Conservation (phyloP, 805 yeast genomes). For the Candida coleopterorum region DNA sequence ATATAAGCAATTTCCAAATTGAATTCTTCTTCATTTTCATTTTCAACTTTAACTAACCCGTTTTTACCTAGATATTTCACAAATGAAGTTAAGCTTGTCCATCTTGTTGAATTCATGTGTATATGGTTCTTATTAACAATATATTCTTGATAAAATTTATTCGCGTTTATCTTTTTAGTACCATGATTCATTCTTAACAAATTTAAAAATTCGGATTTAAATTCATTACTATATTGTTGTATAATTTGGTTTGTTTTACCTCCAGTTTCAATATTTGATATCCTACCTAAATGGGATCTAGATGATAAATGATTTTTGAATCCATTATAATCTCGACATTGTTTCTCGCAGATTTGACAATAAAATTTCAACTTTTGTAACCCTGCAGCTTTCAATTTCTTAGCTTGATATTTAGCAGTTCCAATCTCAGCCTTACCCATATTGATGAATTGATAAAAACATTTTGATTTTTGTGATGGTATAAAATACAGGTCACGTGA, state of each 20-base stretch:
- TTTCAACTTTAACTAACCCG: constrained; percentile 51
- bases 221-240: constrained; percentile 54
- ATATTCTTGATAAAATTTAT: constrained; percentile 85
- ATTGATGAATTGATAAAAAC: no score
- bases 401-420: constrained; percentile 61
- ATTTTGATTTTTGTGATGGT: no score
- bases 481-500: no score
- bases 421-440: constrained; percentile 36
- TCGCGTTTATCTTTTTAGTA: constrained; percentile 72
- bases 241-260: constrained; percentile 46
- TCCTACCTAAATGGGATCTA: constrained; percentile 66
- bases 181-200: constrained; percentile 71
- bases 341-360: constrained; percentile 89
- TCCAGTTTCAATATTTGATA: constrained; percentile 30
- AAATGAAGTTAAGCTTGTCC: constrained; percentile 68
- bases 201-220: constrained; percentile 59
- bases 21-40: constrained; percentile 20
- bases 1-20: constrained; percentile 29
- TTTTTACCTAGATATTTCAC: constrained; percentile 53
- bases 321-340: constrained; percentile 95
- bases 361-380: constrained; percentile 82
- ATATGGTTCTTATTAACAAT: constrained; percentile 72
- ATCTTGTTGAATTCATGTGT: constrained; percentile 86
- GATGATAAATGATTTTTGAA: constrained; percentile 84
- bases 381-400: constrained; percentile 76